Conservation (phyloP, 352 stramenopile species). For the Globisporangium polare region DNA sequence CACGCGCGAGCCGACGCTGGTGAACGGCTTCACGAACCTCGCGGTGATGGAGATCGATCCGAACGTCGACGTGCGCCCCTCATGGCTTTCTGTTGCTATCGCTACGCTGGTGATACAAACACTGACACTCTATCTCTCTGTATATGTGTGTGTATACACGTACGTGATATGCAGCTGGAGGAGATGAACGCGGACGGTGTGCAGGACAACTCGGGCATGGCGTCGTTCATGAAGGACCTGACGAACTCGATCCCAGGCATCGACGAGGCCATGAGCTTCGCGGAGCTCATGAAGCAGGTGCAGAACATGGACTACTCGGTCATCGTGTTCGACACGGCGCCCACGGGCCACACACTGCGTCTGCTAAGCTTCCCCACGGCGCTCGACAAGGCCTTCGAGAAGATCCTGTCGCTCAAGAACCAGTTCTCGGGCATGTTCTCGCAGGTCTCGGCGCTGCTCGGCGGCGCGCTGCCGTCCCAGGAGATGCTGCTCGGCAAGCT, state of each 20-base stretch:
- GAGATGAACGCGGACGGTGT: conserved; percentile 80
- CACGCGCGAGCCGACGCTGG: conserved; percentile 94
- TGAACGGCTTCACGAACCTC: conserved; percentile 98
- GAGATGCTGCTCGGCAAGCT: conserved; percentile 96
- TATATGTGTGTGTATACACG: not conserved
- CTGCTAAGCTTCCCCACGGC: conserved; percentile 97
- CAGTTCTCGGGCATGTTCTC: conserved; percentile 87
- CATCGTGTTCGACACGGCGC: conserved; percentile 98
- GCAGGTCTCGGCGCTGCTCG: conserved; percentile 75
- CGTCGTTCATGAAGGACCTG: conserved; percentile 96
- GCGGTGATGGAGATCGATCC: conserved; percentile 99
- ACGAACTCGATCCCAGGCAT: conserved; percentile 98
- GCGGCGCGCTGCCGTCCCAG: conserved; percentile 79
- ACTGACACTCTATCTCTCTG: not conserved
- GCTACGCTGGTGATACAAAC: not conserved
- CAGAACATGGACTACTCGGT: conserved; percentile 98
- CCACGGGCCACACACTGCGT: conserved; percentile 96
- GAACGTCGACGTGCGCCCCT: conserved; percentile 66
- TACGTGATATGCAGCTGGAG: conserved; percentile 54
- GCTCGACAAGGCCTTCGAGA: conserved; percentile 98
- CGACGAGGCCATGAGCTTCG: conserved; percentile 99
- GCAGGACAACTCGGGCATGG: conserved; percentile 86
- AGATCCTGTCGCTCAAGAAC: conserved; percentile 97
- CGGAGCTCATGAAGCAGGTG: conserved; percentile 98
- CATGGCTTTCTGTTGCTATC: not conserved